Evolutionary conservation across 345 rosid genomes (phyloP).

Genomic region (Barbarea vulgaris): DNA sequence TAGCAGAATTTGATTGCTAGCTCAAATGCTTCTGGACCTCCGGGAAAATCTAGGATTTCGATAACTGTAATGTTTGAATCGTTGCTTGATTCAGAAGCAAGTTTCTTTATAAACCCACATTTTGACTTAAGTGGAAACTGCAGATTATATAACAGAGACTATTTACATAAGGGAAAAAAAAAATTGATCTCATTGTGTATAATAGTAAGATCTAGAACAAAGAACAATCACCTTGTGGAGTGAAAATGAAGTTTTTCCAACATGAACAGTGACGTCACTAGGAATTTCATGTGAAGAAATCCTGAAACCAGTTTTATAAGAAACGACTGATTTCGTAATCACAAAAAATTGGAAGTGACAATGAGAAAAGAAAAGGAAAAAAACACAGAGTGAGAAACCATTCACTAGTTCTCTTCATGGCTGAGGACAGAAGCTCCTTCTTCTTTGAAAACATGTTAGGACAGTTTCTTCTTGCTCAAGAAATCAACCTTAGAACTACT

Average conservation of each 20-base stretch:
- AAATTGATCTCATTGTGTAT: not conserved
- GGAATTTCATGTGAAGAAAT: slow-evolving; percentile 86
- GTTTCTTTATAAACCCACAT: slow-evolving; percentile 72
- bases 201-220: not conserved
- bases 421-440: slow-evolving; percentile 75
- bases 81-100: slow-evolving; percentile 57
- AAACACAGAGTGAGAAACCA: slow-evolving; percentile 49
- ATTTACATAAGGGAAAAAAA: not conserved
- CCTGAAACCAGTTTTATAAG: slow-evolving; percentile 50
- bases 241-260: slow-evolving; percentile 69
- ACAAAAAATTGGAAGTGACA: not conserved
- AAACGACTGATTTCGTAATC: not conserved
- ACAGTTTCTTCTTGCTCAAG: slow-evolving; percentile 39
- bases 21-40: slow-evolving; percentile 73
- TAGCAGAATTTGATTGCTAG: slow-evolving; percentile 85
- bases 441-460: slow-evolving; percentile 53
- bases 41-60: slow-evolving; percentile 59
- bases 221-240: slow-evolving; percentile 67
- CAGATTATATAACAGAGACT: slow-evolving; percentile 25
- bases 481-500: slow-evolving; percentile 45
- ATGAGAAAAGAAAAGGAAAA: not conserved
- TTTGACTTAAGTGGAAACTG: slow-evolving; percentile 83
- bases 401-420: slow-evolving; percentile 90
- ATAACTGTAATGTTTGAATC: slow-evolving; percentile 45
- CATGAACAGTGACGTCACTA: slow-evolving; percentile 72